Percentiles rank a stretch among this genome's conserved stretches.
Evolutionary conservation across 805 yeast species (phyloP).

Genomic region (Tetrapisispora arboricola): DNA sequence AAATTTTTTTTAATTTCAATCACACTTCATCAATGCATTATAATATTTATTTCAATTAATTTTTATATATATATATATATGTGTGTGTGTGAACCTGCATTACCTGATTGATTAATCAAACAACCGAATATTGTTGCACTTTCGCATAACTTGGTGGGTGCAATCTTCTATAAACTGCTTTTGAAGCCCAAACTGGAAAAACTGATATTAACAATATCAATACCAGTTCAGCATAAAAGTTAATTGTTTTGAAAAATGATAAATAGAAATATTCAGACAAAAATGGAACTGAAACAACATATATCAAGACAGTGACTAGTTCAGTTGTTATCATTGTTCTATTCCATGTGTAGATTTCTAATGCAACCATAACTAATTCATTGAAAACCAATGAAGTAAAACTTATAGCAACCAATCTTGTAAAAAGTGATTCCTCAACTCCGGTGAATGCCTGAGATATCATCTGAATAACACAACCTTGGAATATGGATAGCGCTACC

Average conservation of each 20-base stretch:
- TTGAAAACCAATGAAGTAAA: slow-evolving; percentile 72
- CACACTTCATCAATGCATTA: background rate
- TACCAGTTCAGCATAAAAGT: slow-evolving; percentile 60
- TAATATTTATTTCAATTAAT: background rate
- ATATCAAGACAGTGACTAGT: slow-evolving; percentile 55
- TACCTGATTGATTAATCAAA: slow-evolving; percentile 13
- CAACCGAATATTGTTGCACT: slow-evolving; percentile 60
- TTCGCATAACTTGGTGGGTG: slow-evolving; percentile 96
- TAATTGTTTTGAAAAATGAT: slow-evolving; percentile 42
- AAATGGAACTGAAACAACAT: slow-evolving; percentile 70
- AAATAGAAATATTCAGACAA: slow-evolving; percentile 77
- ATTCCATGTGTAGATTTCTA: slow-evolving; percentile 90
- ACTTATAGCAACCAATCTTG: slow-evolving; percentile 74
- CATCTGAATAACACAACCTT: slow-evolving; percentile 78
- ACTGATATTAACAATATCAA: slow-evolving; percentile 60
- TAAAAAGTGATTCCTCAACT: slow-evolving; percentile 42
- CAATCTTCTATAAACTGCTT: slow-evolving; percentile 60
- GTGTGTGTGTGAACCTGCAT: background rate
- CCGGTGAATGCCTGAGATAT: slow-evolving; percentile 75
- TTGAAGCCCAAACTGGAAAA: slow-evolving; percentile 83
- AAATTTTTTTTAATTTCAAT: no score
- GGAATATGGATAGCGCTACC: slow-evolving; percentile 80
- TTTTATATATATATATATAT: no score
- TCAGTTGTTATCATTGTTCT: slow-evolving; percentile 64
- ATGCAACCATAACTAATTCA: slow-evolving; percentile 87